These are phyloP conservation scores for Pyrenophora tritici-repentis DNA, from an alignment of 2,329 filamentous ascomycete genomes.

Conservation along the genomic window DNA sequence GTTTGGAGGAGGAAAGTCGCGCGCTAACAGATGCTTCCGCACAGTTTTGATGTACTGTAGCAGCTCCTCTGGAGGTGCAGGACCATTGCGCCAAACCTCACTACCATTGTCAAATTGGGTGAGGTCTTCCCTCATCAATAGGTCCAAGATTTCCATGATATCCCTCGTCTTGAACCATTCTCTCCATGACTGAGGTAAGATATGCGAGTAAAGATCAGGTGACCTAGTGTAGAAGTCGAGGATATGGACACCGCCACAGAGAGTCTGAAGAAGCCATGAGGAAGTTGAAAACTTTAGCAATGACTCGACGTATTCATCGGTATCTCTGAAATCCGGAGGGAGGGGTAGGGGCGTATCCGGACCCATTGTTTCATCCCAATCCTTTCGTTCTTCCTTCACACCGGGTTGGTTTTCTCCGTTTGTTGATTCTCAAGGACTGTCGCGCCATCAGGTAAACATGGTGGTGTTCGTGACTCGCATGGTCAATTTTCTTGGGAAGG, in stretches of 20 bases:
- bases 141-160: constrained; percentile 76
- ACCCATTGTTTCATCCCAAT: constrained; percentile 48
- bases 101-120: constrained; percentile 39
- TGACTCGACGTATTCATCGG: constrained; percentile 78
- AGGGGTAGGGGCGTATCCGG: constrained; percentile 67
- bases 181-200: constrained; percentile 82
- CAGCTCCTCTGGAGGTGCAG: constrained; percentile 60
- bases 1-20: constrained; percentile 58
- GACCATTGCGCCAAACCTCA: constrained; percentile 50
- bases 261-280: constrained; percentile 76
- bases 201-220: constrained; percentile 77
- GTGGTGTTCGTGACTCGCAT: constrained; percentile 20
- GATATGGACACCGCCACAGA: constrained; percentile 98
- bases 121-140: constrained; percentile 80
- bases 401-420: background rate
- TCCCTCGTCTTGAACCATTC: constrained; percentile 72
- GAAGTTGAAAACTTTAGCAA: constrained; percentile 77
- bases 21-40: constrained; percentile 68
- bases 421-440: background rate
- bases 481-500: constrained; percentile 20
- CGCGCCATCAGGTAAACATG: constrained; percentile 11
- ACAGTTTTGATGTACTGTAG: constrained; percentile 74
- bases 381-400: constrained; percentile 10
- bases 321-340: constrained; percentile 68
- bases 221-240: constrained; percentile 91